Percentiles rank a stretch among this genome's conserved stretches.
These are phyloP conservation scores for Metschnikowia arizonensis DNA, from an alignment of 805 yeast genomes.

Conservation along the genomic window DNA sequence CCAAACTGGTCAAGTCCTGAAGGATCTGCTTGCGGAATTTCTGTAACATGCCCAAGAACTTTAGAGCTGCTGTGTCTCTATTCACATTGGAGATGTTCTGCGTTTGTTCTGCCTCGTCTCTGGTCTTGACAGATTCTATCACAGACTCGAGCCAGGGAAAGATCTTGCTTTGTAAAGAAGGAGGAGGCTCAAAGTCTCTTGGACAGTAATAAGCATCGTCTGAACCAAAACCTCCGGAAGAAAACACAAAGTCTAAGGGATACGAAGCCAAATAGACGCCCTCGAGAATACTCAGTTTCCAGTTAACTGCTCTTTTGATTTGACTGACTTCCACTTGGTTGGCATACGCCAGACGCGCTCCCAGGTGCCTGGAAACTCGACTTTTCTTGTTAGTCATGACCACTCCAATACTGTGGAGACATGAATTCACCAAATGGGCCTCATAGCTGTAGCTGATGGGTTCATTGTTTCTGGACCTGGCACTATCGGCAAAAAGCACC, in stretches of 20 bases:
- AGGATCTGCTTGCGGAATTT: not conserved
- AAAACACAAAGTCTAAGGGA: slow-evolving; percentile 1
- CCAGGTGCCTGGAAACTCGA: not conserved
- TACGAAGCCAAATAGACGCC: not conserved
- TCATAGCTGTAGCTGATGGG: not conserved
- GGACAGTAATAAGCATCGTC: slow-evolving; percentile 4
- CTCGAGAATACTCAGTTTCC: not conserved
- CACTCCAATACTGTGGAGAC: not conserved
- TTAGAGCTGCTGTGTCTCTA: not conserved
- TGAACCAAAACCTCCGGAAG: slow-evolving; percentile 3
- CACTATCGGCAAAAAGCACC: slow-evolving; percentile 1
- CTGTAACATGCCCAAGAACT: not conserved
- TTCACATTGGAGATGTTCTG: not conserved
- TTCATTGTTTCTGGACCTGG: not conserved
- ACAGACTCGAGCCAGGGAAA: slow-evolving; percentile 9
- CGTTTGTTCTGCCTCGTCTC: not conserved
- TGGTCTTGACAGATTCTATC: not conserved
- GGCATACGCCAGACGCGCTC: not conserved
- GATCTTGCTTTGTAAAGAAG: slow-evolving; percentile 1
- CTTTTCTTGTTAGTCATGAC: not conserved
- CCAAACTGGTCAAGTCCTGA: not conserved
- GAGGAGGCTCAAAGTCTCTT: slow-evolving; percentile 8
- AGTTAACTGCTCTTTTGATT: slow-evolving; percentile 1
- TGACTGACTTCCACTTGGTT: not conserved
- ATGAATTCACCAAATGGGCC: not conserved